Evolutionary conservation across 192 early-diverging fungal species (phyloP), one percentile per base, ranked within the genome.

Genomic region (Podila horticola): DNA sequence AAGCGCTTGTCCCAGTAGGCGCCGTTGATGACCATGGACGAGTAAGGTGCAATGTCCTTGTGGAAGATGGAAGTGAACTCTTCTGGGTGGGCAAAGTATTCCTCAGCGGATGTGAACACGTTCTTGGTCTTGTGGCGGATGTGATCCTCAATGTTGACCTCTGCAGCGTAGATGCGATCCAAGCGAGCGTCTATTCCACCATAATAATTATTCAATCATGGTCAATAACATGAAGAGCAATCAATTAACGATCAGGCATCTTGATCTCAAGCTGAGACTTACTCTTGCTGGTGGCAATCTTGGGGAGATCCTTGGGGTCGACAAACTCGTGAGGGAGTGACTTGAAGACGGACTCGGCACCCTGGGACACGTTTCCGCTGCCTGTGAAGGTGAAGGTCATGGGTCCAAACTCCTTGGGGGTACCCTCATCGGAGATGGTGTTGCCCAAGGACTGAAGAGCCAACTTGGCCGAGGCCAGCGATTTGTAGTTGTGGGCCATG

Each of bases 361-460:
- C 97, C 84, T 93, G 86, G 22, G 97, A 88, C 29, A 99, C 98
- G 66, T 98, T 94, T 10, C 98, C 98, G 30, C 90, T 82, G 20
- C 98, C 98, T 5, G 95, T 97, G 69, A 99, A 95, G 0, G 92
- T 92, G 71, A 98, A 97, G 28, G 92, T 85, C 89, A 98, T 87
- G 6, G 98, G 98, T 15, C 94, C 93, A 74, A 99, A 94, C 49
- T 89, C 86, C 49, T 91, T 88, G 20, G 98, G 96, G 1, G 97
- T 88, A 3, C 97, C 96, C 67, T 99, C 93, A 67, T 93, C 91
- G 81, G 85, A 75, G 67, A 99, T 98, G 34, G 92, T 88, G 73
- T 95, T 89, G 4, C 94, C 96, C 41, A 96, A 85, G 22, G 83
- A 75, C 58, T 85, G 74, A 17, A 94, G 83, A 63, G 92, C 84